Evolutionary conservation across 2,329 filamentous ascomycete genomes (phyloP).

Genomic region (Tolypocladium amazonense): DNA sequence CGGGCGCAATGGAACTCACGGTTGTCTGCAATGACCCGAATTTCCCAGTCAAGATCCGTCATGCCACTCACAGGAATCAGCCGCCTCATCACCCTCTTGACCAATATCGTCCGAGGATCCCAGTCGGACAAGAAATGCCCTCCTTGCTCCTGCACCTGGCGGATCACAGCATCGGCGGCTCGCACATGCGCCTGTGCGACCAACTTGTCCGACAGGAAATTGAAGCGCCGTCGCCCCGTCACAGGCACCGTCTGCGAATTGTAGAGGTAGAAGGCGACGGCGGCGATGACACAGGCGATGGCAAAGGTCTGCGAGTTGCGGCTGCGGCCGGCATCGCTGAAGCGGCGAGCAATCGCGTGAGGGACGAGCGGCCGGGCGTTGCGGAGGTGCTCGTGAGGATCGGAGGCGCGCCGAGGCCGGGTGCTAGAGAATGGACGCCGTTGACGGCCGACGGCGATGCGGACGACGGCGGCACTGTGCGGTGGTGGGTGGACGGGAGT

Average conservation of each 20-base stretch:
- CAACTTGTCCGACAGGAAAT: conserved; percentile 46
- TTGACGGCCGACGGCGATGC: background rate
- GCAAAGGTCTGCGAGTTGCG: conserved; percentile 26
- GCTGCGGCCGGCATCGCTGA: conserved; percentile 15
- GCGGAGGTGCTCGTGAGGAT: conserved; percentile 15
- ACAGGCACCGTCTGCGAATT: conserved; percentile 66
- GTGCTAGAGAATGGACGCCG: conserved; percentile 13
- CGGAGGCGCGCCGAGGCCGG: conserved; percentile 6
- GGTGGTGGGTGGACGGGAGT: background rate
- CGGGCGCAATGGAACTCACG: conserved; percentile 18
- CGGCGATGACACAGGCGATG: conserved; percentile 29
- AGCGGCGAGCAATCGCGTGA: conserved; percentile 12
- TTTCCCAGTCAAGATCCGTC: conserved; percentile 52
- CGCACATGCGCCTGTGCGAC: conserved; percentile 31
- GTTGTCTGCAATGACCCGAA: conserved; percentile 62
- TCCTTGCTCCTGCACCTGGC: conserved; percentile 39
- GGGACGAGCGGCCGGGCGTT: conserved; percentile 21
- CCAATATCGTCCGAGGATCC: conserved; percentile 45
- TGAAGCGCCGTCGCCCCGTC: conserved; percentile 63
- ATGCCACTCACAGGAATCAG: conserved; percentile 59
- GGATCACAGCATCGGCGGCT: conserved; percentile 31
- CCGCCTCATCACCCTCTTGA: conserved; percentile 53
- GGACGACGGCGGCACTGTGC: background rate
- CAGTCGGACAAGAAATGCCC: conserved; percentile 45
- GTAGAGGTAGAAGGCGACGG: conserved; percentile 49